Evolutionary conservation across 75 land plant genomes (phyloP), one percentile per base, ranked within the genome.

Genomic region (Larix kaempferi): DNA sequence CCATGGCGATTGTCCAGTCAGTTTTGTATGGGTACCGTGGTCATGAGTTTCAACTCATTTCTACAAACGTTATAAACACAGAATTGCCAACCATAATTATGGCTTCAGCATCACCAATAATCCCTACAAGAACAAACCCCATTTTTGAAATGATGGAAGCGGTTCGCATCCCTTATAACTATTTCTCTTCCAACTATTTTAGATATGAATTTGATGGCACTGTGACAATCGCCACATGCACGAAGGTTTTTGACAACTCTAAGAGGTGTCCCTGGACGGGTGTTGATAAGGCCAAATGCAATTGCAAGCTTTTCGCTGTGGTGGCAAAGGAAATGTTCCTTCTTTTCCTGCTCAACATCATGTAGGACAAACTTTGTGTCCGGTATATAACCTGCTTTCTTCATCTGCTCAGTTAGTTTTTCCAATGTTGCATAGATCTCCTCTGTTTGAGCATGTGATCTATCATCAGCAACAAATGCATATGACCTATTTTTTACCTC

Each of bases 111-210:
- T 89, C 82, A 89, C 91, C 91, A 89, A 73, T 49, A 89, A 80
- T 89, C 91, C 27, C 85, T 83, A 78, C 92, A 91, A 8, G 93
- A 89, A 80, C 93, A 90, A 29, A 77, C 13, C 14, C 91, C 94
- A 79, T 91, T 83, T 73, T 57, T 85, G 64, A 93, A 93, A 77
- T 87, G 88, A 81, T 93, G 95, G 57, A 91, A 87, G 62, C 94
- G 81, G 62, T 80, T 85, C n/a, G 85, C 81, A 82, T 93, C 95
- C 66, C 95, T 83, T 25, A 93, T 89, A 35, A 84, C 87, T 56
- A 91, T 87, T 54, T 91, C 84, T 62, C 90, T 82, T 26, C 64
- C 56, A 11, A 80, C 89, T 71, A 87, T 75, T 79, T 80, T 85
- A 19, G 91, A 82, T 33, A 90, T 86, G 69, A 84, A 59, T 65